A percentile compares a stretch with the other conserved stretches of the same genome.
phyloP scores from a whole-genome alignment of 352 stramenopile genomes.

The Phytophthora nicotianae region DNA sequence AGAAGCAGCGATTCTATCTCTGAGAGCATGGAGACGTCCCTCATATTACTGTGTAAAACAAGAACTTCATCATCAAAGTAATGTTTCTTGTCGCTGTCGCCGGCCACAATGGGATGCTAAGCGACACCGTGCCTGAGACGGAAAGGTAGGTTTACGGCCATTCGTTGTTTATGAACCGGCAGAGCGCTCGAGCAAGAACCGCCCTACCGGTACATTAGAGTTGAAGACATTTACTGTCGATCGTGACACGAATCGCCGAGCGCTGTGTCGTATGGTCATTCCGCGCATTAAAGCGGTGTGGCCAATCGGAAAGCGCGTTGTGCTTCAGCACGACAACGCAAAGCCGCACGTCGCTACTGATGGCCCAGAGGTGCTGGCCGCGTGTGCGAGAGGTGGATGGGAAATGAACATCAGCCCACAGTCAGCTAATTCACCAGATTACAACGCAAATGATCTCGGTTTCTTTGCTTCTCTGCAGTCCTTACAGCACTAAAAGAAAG shows the following conservation, averaged over 20 bases:
- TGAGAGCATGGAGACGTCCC: neutral
- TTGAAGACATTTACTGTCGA: too few relatives aligned
- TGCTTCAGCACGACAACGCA: neutral
- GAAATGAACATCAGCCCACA: neutral
- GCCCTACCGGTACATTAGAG: too few relatives aligned
- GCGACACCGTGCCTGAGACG: neutral
- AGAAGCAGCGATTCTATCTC: neutral
- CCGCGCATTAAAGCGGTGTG: neutral
- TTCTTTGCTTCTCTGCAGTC: too few relatives aligned
- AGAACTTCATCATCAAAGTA: too few relatives aligned
- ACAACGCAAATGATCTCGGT: too few relatives aligned
- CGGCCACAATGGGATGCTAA: neutral
- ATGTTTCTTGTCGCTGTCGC: neutral
- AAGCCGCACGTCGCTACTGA: too few relatives aligned
- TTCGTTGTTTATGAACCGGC: neutral
- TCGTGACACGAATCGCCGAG: neutral
- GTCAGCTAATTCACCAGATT: neutral
- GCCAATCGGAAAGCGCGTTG: neutral
- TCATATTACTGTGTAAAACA: neutral
- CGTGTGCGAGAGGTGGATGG: neutral
- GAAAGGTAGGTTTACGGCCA: neutral
- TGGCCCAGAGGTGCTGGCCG: too few relatives aligned
- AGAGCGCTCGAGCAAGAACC: too few relatives aligned
- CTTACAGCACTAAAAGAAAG: neutral
- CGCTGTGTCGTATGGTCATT: neutral